These are phyloP conservation scores for Mortierella sp. DNA, from an alignment of 371 early-diverging fungal species.

Conservation along the genomic window DNA sequence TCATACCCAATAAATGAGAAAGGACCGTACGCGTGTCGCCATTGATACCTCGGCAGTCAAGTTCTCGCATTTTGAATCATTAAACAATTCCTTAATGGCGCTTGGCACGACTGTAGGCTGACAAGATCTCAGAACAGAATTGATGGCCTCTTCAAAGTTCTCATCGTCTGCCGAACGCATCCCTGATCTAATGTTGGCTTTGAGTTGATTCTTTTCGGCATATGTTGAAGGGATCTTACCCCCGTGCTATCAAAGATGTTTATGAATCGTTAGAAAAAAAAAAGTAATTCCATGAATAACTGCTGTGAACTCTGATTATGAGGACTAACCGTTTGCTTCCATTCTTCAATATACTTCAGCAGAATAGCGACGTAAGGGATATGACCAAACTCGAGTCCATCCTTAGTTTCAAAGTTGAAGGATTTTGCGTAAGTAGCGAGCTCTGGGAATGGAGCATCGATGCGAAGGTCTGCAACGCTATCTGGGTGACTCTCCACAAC, in stretches of 20 bases:
- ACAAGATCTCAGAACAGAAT: constrained; percentile 67
- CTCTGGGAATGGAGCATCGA: constrained; percentile 85
- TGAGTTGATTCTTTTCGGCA: constrained; percentile 76
- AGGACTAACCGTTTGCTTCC: constrained; percentile 62
- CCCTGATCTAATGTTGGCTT: constrained; percentile 66
- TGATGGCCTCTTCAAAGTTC: constrained; percentile 90
- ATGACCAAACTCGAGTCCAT: constrained; percentile 79
- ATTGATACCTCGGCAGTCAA: constrained; percentile 62
- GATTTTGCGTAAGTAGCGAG: constrained; percentile 69
- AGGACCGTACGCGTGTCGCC: too few species aligned
- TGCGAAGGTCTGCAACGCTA: constrained; percentile 80
- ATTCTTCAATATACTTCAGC: constrained; percentile 76
- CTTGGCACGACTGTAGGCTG: constrained; percentile 61
- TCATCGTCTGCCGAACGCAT: constrained; percentile 80
- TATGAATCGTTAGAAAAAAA: neutral
- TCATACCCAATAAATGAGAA: too few species aligned
- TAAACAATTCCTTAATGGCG: constrained; percentile 64
- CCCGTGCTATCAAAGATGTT: constrained; percentile 52
- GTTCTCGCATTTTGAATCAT: constrained; percentile 64
- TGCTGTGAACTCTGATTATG: neutral
- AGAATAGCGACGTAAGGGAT: constrained; percentile 90
- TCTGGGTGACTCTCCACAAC: constrained; percentile 94
- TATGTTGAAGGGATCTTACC: constrained; percentile 70
- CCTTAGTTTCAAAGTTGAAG: constrained; percentile 75
- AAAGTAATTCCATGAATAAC: neutral